phyloP scores from a whole-genome alignment of 805 yeast genomes.

The Metschnikowia chrysomelidarum region DNA sequence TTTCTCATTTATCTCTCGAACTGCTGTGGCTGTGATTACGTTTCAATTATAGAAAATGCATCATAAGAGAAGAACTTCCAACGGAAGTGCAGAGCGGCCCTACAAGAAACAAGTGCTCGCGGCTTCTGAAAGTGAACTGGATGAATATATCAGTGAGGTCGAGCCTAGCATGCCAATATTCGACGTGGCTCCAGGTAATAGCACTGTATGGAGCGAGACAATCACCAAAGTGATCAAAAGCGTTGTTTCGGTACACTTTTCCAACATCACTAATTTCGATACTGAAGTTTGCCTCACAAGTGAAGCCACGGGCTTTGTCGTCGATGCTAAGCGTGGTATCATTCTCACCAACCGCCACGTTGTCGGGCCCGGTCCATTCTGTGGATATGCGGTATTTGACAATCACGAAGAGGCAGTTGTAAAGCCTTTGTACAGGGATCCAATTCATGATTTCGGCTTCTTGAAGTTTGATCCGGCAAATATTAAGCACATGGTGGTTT shows the following conservation, averaged over 20 bases:
- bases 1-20: no score
- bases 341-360: slow-evolving; percentile 92
- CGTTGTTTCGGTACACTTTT: slow-evolving; percentile 86
- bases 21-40: no score
- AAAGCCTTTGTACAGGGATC: slow-evolving; percentile 84
- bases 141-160: slow-evolving; percentile 9
- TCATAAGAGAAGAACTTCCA: slow-evolving; percentile 19
- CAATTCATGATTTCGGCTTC: slow-evolving; percentile 94
- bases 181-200: slow-evolving; percentile 20
- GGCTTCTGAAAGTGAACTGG: slow-evolving; percentile 15
- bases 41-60: no score
- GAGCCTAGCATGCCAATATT: slow-evolving; percentile 12
- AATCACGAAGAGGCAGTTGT: slow-evolving; percentile 93
- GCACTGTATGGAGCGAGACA: slow-evolving; percentile 66
- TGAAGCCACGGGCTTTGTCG: slow-evolving; percentile 96
- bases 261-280: slow-evolving; percentile 84
- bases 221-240: slow-evolving; percentile 78
- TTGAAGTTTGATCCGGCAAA: slow-evolving; percentile 69
- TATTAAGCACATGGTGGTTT: slow-evolving; percentile 71
- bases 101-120: slow-evolving; percentile 12
- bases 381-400: slow-evolving; percentile 88
- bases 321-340: slow-evolving; percentile 76
- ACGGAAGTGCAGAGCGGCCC: slow-evolving; percentile 11
- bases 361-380: slow-evolving; percentile 93
- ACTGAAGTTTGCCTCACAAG: slow-evolving; percentile 77